Evolutionary conservation across 2,329 filamentous ascomycete species (phyloP), one percentile per base, ranked within the genome.

Genomic region (Ilyonectria mors-panacis): DNA sequence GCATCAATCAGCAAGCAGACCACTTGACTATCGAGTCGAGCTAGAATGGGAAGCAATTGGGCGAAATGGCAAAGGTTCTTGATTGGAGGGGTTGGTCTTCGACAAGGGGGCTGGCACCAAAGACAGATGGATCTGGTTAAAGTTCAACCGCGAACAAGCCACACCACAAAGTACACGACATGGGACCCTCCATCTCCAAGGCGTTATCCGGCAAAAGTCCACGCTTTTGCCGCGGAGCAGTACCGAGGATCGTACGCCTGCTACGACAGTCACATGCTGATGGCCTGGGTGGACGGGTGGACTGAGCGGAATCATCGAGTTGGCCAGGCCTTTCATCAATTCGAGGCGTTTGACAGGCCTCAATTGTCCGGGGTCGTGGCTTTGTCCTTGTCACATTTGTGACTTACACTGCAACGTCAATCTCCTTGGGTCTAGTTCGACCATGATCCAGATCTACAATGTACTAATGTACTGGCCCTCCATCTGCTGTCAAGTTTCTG

Each of bases 121-220:
- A 60, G 59, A 50, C 65, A 30, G 53, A 48, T 54, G 67, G 63
- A 75, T 71, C 60, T 66, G 63, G 70, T 63, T 70, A 75, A 75
- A 72, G 71, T 75, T 75, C 68, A 51, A 48, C 68, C 54, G 64
- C 55, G 23, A 65, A 50, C 68, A 63, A 65, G 61, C 61, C 66
- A 66, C 66, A 65, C 47, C 66, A 37, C 62, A 65, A 35, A 54
- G 42, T 58, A 60, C 37, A 42, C 47, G 9, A 39, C 51, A 35
- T 7, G 39, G 42, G 44, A 8, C n/a, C 19, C 35, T 47, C 56
- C 56, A 54, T 59, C 55, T 15, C 23, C 23, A 53, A 44, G 23
- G 28, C 37, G 42, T 59, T 17, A 51, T 57, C 58, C 53, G 58
- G 45, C 37, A 48, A 57, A 57, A 62, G 42, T 21, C 37, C 54